A percentile compares a stretch with the other conserved stretches of the same genome.
Conservation (phyloP, 805 yeast species). For the Monosporozyma servazzii region DNA sequence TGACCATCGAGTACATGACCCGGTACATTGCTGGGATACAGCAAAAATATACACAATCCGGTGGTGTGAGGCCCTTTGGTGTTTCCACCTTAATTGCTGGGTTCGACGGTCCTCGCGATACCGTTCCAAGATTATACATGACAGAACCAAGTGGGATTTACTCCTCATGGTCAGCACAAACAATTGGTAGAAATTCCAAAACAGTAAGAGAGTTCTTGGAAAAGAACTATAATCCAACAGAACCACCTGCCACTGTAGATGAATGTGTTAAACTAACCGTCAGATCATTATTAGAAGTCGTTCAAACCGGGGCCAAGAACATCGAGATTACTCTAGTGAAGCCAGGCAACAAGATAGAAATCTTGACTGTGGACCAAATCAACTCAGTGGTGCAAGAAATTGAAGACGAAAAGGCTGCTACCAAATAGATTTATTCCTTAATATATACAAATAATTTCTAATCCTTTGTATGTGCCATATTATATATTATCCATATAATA, state of each 20-base stretch:
- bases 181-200: slow-evolving; percentile 90
- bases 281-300: slow-evolving; percentile 85
- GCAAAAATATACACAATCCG: slow-evolving; percentile 93
- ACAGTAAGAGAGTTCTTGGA: slow-evolving; percentile 94
- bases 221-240: slow-evolving; percentile 60
- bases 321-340: slow-evolving; percentile 85
- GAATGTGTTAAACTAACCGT: slow-evolving; percentile 74
- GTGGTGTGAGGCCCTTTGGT: slow-evolving; percentile 98
- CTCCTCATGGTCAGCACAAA: slow-evolving; percentile 96
- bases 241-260: slow-evolving; percentile 47
- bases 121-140: slow-evolving; percentile 73
- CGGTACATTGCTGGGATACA: slow-evolving; percentile 96
- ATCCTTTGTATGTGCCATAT: neutral
- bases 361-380: slow-evolving; percentile 61
- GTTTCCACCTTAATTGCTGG: slow-evolving; percentile 93
- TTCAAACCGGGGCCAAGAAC: slow-evolving; percentile 94
- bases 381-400: slow-evolving; percentile 68
- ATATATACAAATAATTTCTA: no score
- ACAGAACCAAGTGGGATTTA: slow-evolving; percentile 97
- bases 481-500: neutral
- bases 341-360: slow-evolving; percentile 52
- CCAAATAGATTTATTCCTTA: neutral
- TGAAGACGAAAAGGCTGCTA: slow-evolving; percentile 60
- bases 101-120: slow-evolving; percentile 64
- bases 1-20: slow-evolving; percentile 82